Evolutionary conservation across 2,329 filamentous ascomycete genomes (phyloP).

Genomic region (Aspergillus fijiensis): DNA sequence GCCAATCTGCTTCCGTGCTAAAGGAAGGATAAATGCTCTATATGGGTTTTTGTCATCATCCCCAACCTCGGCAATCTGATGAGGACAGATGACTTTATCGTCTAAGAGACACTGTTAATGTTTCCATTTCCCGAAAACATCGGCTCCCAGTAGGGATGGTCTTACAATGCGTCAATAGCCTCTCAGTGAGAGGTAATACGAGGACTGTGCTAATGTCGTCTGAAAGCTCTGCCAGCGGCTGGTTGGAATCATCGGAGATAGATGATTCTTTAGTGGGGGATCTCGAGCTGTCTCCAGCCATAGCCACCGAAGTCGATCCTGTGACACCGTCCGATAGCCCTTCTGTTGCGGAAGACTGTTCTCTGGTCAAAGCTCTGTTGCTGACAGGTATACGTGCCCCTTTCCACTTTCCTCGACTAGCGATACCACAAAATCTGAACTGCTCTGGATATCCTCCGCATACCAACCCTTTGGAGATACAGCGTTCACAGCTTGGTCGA

Average conservation of each 20-base stretch:
- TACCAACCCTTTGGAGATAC: slow-evolving; percentile 30
- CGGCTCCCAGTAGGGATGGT: not conserved
- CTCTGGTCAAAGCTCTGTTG: not conserved
- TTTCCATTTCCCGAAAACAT: not conserved
- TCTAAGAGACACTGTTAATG: slow-evolving; percentile 18
- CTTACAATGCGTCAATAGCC: slow-evolving; percentile 26
- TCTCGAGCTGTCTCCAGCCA: not conserved
- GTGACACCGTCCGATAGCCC: not conserved
- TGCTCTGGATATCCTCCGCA: slow-evolving; percentile 35
- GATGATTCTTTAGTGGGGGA: not conserved
- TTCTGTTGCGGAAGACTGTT: not conserved
- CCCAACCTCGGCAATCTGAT: slow-evolving; percentile 30
- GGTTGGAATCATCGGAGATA: not conserved
- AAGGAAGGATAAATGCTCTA: slow-evolving; percentile 28
- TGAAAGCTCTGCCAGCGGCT: slow-evolving; percentile 1
- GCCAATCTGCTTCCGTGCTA: slow-evolving; percentile 30
- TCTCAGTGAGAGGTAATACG: slow-evolving; percentile 13
- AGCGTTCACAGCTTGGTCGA: slow-evolving; percentile 31
- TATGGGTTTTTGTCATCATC: slow-evolving; percentile 28
- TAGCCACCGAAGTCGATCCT: not conserved
- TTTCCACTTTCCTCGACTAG: slow-evolving; percentile 34
- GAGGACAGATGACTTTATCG: slow-evolving; percentile 29
- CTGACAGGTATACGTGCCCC: slow-evolving; percentile 22
- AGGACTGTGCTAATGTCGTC: slow-evolving; percentile 9
- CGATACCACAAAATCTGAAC: slow-evolving; percentile 33